A percentile compares a stretch with the other conserved stretches of the same genome.
Evolutionary conservation across 2,329 filamentous ascomycete species (phyloP).

Genomic region (Periconia digitata): DNA sequence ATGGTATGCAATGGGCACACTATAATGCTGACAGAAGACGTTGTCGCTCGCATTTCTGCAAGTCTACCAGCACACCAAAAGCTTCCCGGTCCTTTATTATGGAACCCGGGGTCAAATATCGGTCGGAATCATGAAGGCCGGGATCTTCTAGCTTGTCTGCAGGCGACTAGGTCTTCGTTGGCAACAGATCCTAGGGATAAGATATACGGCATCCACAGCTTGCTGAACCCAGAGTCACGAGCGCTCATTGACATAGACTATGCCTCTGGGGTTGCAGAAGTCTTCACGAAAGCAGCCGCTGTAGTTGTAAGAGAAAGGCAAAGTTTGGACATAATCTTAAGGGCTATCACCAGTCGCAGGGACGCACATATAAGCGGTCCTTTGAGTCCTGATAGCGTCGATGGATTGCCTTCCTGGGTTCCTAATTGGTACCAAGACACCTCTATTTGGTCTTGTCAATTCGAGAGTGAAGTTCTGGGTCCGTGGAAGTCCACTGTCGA

Average conservation of each 20-base stretch:
- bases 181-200: slow-evolving; percentile 12
- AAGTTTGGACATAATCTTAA: not conserved
- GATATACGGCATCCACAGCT: slow-evolving; percentile 12
- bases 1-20: slow-evolving; percentile 2
- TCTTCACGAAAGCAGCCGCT: not conserved
- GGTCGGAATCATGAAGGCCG: no score
- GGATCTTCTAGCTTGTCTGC: slow-evolving; percentile 8
- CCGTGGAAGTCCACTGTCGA: no score
- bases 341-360: not conserved
- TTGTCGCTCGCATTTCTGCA: not conserved
- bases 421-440: no score
- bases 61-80: not conserved
- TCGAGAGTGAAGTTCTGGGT: no score
- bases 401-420: no score
- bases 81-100: not conserved
- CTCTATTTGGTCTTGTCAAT: no score
- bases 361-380: no score
- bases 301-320: not conserved
- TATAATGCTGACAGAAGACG: not conserved
- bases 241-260: slow-evolving; percentile 10
- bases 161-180: slow-evolving; percentile 7
- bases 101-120: slow-evolving; percentile 1
- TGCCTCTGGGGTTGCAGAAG: not conserved
- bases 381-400: no score
- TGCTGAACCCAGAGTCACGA: slow-evolving; percentile 5